These are phyloP conservation scores for Microcera coccophila DNA, from an alignment of 2,329 filamentous ascomycete species.

Conservation along the genomic window DNA sequence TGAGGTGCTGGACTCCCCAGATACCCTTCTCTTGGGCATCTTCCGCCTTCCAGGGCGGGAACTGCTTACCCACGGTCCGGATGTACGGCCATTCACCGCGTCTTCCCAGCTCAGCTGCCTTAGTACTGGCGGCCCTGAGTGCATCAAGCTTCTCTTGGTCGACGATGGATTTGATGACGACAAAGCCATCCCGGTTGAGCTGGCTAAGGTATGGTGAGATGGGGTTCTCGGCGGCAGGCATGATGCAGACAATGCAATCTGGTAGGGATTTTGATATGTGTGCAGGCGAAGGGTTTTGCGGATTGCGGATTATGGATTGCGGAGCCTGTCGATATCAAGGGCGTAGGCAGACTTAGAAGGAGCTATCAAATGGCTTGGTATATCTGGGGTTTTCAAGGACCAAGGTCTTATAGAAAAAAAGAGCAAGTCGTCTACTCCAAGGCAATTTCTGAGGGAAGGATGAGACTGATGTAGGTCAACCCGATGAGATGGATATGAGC, in stretches of 20 bases:
- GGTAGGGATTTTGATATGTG: too few species aligned
- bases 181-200: slow-evolving; percentile 71
- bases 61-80: slow-evolving; percentile 83
- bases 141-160: slow-evolving; percentile 48
- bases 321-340: slow-evolving; percentile 13
- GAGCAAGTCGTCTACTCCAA: neutral
- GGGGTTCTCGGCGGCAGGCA: slow-evolving; percentile 13
- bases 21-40: slow-evolving; percentile 60
- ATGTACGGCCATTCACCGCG: slow-evolving; percentile 75
- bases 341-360: slow-evolving; percentile 6
- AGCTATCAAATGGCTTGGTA: neutral
- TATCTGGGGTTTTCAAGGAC: neutral
- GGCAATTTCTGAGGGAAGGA: neutral
- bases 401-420: neutral
- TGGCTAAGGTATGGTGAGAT: slow-evolving; percentile 34
- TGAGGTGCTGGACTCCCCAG: slow-evolving; percentile 84
- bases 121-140: slow-evolving; percentile 57
- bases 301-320: slow-evolving; percentile 2
- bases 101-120: slow-evolving; percentile 59
- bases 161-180: slow-evolving; percentile 65
- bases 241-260: slow-evolving; percentile 4
- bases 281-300: too few species aligned
- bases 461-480: neutral
- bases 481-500: neutral
- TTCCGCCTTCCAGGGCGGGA: slow-evolving; percentile 74